A percentile compares a stretch with the other conserved stretches of the same genome.
Evolutionary conservation across 148 eudicot genomes (phyloP).

Genomic region (Salicornia ramosissima): DNA sequence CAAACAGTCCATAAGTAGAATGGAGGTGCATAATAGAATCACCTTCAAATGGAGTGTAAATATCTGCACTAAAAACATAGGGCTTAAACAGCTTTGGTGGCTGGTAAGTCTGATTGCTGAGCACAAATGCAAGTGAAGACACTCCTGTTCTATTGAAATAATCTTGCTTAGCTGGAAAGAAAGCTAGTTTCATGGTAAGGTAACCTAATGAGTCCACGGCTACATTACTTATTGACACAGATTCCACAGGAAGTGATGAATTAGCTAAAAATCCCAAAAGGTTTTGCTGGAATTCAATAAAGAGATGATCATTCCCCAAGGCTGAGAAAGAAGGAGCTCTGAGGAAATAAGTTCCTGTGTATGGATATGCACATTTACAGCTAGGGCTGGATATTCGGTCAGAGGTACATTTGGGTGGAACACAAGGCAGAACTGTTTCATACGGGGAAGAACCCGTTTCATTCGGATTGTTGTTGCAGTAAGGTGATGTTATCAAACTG

Average conservation of each 20-base stretch:
- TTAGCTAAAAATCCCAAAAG: slow-evolving; percentile 26
- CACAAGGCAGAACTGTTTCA: slow-evolving; percentile 48
- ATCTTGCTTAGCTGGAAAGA: slow-evolving; percentile 56
- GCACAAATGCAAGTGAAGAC: slow-evolving; percentile 40
- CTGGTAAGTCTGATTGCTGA: slow-evolving; percentile 60
- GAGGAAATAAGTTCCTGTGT: slow-evolving; percentile 49
- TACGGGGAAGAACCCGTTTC: slow-evolving; percentile 32
- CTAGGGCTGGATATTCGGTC: slow-evolving; percentile 54
- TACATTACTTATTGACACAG: slow-evolving; percentile 51
- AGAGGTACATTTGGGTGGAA: slow-evolving; percentile 36
- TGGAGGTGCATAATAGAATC: not conserved
- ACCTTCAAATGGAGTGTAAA: slow-evolving; percentile 44
- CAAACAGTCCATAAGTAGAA: too few relatives aligned
- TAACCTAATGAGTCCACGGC: slow-evolving; percentile 32
- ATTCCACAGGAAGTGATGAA: slow-evolving; percentile 70
- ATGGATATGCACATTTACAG: slow-evolving; percentile 74
- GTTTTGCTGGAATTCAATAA: slow-evolving; percentile 31
- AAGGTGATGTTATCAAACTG: slow-evolving; percentile 17
- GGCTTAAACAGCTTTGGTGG: slow-evolving; percentile 56
- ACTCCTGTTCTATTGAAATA: slow-evolving; percentile 54
- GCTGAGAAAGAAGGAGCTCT: slow-evolving; percentile 47
- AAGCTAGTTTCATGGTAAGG: slow-evolving; percentile 36
- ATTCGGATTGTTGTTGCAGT: slow-evolving; percentile 35
- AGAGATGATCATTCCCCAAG: slow-evolving; percentile 28
- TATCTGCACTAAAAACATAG: slow-evolving; percentile 39